Evolutionary conservation across 345 rosid species (phyloP).

Genomic region (Viola odorata): DNA sequence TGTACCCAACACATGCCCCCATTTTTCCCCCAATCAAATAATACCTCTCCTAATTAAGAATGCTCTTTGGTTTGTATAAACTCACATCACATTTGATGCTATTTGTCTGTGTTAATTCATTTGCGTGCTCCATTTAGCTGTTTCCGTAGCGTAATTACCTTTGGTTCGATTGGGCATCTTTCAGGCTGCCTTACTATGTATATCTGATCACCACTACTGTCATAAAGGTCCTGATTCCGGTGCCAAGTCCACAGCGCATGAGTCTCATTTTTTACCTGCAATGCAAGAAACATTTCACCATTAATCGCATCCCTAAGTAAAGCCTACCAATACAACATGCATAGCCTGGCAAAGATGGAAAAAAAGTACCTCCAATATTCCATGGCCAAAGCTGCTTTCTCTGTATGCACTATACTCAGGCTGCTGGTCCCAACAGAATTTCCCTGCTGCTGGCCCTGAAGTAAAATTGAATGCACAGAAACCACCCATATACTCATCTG

Average conservation of each 20-base stretch:
- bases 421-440: constrained; percentile 86
- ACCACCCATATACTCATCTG: constrained; percentile 47
- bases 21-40: too few relatives aligned
- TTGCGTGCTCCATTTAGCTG: not conserved
- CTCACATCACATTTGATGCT: not conserved
- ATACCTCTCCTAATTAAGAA: too few relatives aligned
- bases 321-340: not conserved
- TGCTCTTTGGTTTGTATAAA: not conserved
- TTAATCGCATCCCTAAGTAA: not conserved
- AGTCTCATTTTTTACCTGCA: constrained; percentile 74
- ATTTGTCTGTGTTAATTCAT: not conserved
- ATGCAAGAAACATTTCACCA: constrained; percentile 14
- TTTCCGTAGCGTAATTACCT: constrained; percentile 21
- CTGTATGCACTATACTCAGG: constrained; percentile 90
- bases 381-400: constrained; percentile 95
- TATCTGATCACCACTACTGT: constrained; percentile 60
- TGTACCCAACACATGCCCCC: too few relatives aligned
- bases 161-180: constrained; percentile 32
- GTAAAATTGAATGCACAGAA: constrained; percentile 80
- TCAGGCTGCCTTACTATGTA: constrained; percentile 81
- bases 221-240: constrained; percentile 61
- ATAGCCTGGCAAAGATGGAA: not conserved
- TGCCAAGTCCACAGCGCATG: constrained; percentile 93
- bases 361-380: constrained; percentile 72
- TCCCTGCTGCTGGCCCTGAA: constrained; percentile 56